Evolutionary conservation across 345 rosid genomes (phyloP).

Genomic region (Sisymbrium irio): DNA sequence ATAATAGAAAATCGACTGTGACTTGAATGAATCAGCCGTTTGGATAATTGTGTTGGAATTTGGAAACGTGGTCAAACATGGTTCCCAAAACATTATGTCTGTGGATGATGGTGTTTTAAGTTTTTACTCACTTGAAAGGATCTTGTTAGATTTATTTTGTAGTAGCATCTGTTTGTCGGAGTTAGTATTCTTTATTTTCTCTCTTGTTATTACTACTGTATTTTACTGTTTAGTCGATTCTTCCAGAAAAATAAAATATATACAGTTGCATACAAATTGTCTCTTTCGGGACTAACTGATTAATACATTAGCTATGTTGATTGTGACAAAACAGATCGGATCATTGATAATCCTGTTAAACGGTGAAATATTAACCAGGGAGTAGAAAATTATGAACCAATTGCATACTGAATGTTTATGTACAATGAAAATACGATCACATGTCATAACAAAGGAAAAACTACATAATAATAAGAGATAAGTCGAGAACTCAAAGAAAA

Average conservation of each 20-base stretch:
- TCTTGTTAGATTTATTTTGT: not conserved
- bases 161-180: not conserved
- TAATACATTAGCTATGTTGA: not conserved
- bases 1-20: not conserved
- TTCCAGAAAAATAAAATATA: not conserved
- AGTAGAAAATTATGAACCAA: not conserved
- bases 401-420: not conserved
- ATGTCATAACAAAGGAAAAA: not conserved
- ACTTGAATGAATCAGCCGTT: not conserved
- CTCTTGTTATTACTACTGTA: not conserved
- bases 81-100: not conserved
- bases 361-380: not conserved
- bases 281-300: not conserved
- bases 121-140: not conserved
- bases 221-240: not conserved
- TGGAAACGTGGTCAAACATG: conserved; percentile 22
- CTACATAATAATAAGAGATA: not conserved
- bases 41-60: conserved; percentile 6
- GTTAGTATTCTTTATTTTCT: not conserved
- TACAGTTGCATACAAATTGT: not conserved
- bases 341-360: not conserved
- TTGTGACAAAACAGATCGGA: not conserved
- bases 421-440: not conserved
- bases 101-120: not conserved
- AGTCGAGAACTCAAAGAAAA: not conserved